Conservation (phyloP, 345 rosid genomes). For the Eutrema yunnanense region DNA sequence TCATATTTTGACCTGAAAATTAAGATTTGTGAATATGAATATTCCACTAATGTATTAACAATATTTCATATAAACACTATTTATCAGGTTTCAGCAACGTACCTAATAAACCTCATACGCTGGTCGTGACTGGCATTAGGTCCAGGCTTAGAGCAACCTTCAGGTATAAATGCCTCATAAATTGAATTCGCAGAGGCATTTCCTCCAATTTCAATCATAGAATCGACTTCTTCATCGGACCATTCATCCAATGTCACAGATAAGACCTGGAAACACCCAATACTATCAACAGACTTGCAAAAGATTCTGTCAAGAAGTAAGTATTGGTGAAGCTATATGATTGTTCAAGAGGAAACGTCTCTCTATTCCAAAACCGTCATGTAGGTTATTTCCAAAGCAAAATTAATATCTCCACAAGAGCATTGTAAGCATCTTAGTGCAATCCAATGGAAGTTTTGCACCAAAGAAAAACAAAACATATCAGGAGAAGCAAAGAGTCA, state of each 20-base stretch:
- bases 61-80: background rate
- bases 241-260: conserved; percentile 97
- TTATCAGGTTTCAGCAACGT: background rate
- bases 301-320: background rate
- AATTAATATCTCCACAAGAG: background rate
- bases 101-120: conserved; percentile 84
- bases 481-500: conserved; percentile 24
- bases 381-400: background rate
- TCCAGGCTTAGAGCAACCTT: conserved; percentile 70
- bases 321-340: background rate
- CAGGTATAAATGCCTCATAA: conserved; percentile 84
- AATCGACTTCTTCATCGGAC: conserved; percentile 82
- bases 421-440: background rate
- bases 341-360: background rate
- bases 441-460: background rate
- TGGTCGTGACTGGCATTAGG: conserved; percentile 73
- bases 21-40: conserved; percentile 7
- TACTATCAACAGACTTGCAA: background rate
- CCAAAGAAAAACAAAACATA: background rate
- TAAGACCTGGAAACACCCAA: conserved; percentile 48
- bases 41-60: background rate
- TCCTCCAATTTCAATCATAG: conserved; percentile 95
- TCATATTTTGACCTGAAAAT: conserved; percentile 81
- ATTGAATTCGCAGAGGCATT: conserved; percentile 83
- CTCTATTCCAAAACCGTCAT: background rate